Evolutionary conservation across 1,139 yeast genomes (phyloP).

Genomic region (Saccharomyces hybrid): DNA sequence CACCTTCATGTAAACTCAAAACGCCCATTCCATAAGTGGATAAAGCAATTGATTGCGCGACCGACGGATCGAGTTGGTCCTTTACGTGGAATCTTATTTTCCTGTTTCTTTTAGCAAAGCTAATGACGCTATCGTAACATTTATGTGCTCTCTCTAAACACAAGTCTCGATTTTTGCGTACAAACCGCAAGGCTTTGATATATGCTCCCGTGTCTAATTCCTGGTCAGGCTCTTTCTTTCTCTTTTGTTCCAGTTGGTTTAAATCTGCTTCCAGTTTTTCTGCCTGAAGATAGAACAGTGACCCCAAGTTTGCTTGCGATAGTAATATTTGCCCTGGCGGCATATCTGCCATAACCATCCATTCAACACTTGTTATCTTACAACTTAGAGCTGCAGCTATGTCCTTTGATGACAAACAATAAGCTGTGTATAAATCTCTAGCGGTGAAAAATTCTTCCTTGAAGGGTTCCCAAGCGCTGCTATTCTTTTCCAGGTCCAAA

Average conservation of each 20-base stretch:
- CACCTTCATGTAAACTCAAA: slow-evolving; percentile 47
- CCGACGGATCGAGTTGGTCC: slow-evolving; percentile 38
- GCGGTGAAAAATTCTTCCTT: slow-evolving; percentile 69
- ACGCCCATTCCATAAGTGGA: slow-evolving; percentile 85
- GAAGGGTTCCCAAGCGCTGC: slow-evolving; percentile 62
- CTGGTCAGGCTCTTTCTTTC: slow-evolving; percentile 22
- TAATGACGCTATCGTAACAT: slow-evolving; percentile 48
- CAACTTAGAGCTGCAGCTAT: slow-evolving; percentile 53
- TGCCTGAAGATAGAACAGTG: slow-evolving; percentile 62
- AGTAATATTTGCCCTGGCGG: slow-evolving; percentile 57
- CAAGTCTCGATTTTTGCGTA: slow-evolving; percentile 33
- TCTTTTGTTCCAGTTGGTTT: slow-evolving; percentile 20
- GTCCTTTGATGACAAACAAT: slow-evolving; percentile 62
- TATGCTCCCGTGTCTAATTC: slow-evolving; percentile 25
- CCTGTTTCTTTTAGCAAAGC: slow-evolving; percentile 46
- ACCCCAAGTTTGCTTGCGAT: slow-evolving; percentile 66
- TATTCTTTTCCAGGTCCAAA: slow-evolving; percentile 29
- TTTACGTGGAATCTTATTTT: slow-evolving; percentile 31
- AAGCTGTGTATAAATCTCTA: slow-evolving; percentile 61
- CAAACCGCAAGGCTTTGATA: slow-evolving; percentile 19
- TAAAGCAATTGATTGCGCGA: slow-evolving; percentile 64
- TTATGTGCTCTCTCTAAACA: slow-evolving; percentile 41
- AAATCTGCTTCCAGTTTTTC: slow-evolving; percentile 55
- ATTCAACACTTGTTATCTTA: slow-evolving; percentile 58
- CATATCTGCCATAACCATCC: slow-evolving; percentile 67